Evolutionary conservation across 2,329 filamentous ascomycete species (phyloP).

Genomic region (Hypoxylon sp.): DNA sequence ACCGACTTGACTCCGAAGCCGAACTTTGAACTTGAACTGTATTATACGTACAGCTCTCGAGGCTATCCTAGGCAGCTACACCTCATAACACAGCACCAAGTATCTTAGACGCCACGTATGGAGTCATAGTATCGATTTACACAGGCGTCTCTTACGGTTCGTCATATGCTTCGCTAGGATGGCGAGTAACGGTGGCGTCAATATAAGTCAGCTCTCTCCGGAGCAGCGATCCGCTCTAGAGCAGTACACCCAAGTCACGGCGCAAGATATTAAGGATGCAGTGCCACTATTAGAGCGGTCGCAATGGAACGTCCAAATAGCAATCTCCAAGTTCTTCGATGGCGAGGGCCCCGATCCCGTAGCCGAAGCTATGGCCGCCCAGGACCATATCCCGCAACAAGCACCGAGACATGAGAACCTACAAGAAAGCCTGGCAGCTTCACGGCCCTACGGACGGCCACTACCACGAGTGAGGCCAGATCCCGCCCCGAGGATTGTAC

Average conservation of each 20-base stretch:
- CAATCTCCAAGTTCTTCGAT: slow-evolving; percentile 97
- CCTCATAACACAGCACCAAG: not conserved
- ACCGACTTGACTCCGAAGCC: slow-evolving; percentile 16
- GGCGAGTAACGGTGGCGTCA: slow-evolving; percentile 64
- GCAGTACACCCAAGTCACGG: slow-evolving; percentile 89
- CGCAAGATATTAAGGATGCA: slow-evolving; percentile 83
- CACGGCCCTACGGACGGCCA: slow-evolving; percentile 54
- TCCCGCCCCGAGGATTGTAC: slow-evolving; percentile 87
- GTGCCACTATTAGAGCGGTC: slow-evolving; percentile 85
- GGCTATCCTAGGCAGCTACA: slow-evolving; percentile 5
- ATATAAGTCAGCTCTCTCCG: slow-evolving; percentile 79
- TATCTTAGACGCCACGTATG: slow-evolving; percentile 24
- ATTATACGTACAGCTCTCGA: slow-evolving; percentile 2
- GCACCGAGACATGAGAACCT: slow-evolving; percentile 81
- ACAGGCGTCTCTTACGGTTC: not conserved
- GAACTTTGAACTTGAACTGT: not conserved
- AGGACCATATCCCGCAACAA: slow-evolving; percentile 73
- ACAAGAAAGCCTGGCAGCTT: slow-evolving; percentile 69
- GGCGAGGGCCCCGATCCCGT: slow-evolving; percentile 89
- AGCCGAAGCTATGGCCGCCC: slow-evolving; percentile 79
- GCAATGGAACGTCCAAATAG: slow-evolving; percentile 99
- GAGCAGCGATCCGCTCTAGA: slow-evolving; percentile 87
- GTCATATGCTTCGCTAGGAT: slow-evolving; percentile 53
- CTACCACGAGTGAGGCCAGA: slow-evolving; percentile 63
- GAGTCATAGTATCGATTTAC: slow-evolving; percentile 16